Percentiles rank a stretch among this genome's conserved stretches.
These are phyloP conservation scores for Coelastrella sp. DNA, from an alignment of 139 green algal species.

Conservation along the genomic window DNA sequence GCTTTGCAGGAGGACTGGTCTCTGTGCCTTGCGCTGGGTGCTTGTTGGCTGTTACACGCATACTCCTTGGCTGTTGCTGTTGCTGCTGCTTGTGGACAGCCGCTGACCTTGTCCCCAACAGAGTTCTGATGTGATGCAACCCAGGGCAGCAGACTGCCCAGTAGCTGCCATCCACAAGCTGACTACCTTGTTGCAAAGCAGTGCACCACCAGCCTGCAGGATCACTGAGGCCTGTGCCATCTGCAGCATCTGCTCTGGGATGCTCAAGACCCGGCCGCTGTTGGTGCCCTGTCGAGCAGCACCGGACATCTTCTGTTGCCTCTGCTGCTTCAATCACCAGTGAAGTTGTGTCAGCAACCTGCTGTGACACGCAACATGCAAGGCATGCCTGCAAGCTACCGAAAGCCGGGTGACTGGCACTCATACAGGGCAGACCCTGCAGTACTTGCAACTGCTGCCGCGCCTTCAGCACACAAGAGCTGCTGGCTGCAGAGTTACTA, in stretches of 20 bases:
- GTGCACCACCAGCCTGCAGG: neutral
- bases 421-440: neutral
- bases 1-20: neutral
- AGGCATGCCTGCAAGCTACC: slow-evolving; percentile 1
- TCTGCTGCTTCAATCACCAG: too few relatives aligned
- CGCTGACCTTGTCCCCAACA: neutral
- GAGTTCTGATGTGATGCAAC: neutral
- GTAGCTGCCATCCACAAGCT: neutral
- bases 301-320: neutral
- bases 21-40: neutral
- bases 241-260: neutral
- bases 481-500: neutral
- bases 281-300: neutral
- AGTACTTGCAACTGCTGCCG: slow-evolving; percentile 10
- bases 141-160: slow-evolving; percentile 28
- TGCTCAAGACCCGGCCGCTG: too few relatives aligned
- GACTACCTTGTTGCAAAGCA: neutral
- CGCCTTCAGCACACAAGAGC: neutral
- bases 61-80: too few relatives aligned
- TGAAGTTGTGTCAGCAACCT: too few relatives aligned
- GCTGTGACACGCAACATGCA: neutral
- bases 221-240: neutral
- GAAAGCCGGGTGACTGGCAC: neutral
- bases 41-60: neutral
- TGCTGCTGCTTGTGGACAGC: neutral